Base-by-base conservation (phyloP, 2,329 filamentous ascomycete genomes). In the Podosphaera xanthii region DNA sequence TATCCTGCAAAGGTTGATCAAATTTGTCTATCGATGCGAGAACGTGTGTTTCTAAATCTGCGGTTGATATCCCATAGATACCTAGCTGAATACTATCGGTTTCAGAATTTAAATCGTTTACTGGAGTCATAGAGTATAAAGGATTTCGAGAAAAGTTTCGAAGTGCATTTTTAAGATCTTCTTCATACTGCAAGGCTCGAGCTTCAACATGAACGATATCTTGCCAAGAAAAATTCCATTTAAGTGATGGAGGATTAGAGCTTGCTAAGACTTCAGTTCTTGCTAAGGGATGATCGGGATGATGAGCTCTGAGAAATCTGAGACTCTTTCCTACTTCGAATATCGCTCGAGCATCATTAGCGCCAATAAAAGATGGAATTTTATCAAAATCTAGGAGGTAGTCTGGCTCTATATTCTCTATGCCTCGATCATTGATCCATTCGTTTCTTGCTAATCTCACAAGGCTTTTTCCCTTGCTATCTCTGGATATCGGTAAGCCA, bases 281-380 rank as follows among this genome's bases (percentile, higher is more conserved):
- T 12, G 80, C 77, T 49, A 92, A 72, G 0, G 83, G 81, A 67
- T 94, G 86, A 1, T 81, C 74, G 4, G 86, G 78, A 67, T 92
- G 85, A 64, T 84, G 81, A 31, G 74, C 72, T 64, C 81, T 79
- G 55, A 94, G 74, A 59, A 92, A 81, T 6, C 85, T 79, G 55
- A 94, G 71, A 67, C 85, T 91, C 65, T 78, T 80, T 3, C 87
- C 88, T 2, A 83, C 85, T 67, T 94, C 87, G 63, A 91, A 90
- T n/a, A 92, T 80, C 4, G 76, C 73, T 57, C 78, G 76, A 2
- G 81, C 82, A 63, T 90, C 78, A 60, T 92, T 86, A 4, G 73
- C 69, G 0, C 82, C 77, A 52, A 94, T 75, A 64, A 92, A 92
- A 1, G 76, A 73, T 0, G 87, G 87, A 71, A 92, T 81, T 62